phyloP scores from a whole-genome alignment of 139 green algal species.

The Chlamydomonas sp. region DNA sequence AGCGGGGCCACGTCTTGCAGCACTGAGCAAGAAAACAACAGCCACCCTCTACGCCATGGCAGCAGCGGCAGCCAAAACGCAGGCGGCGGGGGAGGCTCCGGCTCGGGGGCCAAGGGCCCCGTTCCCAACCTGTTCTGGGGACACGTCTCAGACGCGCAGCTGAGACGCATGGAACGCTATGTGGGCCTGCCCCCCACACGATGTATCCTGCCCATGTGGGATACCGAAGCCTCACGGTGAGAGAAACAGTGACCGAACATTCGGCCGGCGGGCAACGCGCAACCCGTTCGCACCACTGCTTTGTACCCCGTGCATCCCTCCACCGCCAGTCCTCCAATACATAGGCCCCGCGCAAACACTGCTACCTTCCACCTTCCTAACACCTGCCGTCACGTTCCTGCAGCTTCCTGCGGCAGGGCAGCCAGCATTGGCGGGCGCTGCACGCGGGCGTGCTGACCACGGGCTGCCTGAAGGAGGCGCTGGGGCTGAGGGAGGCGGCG shows the following conservation, averaged over 20 bases:
- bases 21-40: no score
- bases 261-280: no score
- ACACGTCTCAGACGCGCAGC: background rate
- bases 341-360: background rate
- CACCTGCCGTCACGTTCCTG: background rate
- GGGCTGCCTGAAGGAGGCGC: constrained; percentile 25
- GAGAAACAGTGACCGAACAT: background rate
- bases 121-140: constrained; percentile 32
- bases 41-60: background rate
- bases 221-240: background rate
- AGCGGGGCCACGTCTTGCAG: no score
- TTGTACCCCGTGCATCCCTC: no score
- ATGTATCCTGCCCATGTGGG: background rate
- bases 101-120: background rate
- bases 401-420: constrained; percentile 24
- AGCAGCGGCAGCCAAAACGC: background rate
- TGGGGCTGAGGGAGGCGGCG: constrained; percentile 21
- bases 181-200: background rate
- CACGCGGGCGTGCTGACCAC: constrained; percentile 29
- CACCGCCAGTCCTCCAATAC: background rate
- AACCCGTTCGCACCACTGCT: no score
- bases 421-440: background rate
- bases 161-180: constrained; percentile 1
- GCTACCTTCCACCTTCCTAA: background rate
- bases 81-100: background rate